A percentile compares a stretch with the other conserved stretches of the same genome.
phyloP scores from a whole-genome alignment of 371 early-diverging fungal genomes.

The Lichtheimia corymbifera region DNA sequence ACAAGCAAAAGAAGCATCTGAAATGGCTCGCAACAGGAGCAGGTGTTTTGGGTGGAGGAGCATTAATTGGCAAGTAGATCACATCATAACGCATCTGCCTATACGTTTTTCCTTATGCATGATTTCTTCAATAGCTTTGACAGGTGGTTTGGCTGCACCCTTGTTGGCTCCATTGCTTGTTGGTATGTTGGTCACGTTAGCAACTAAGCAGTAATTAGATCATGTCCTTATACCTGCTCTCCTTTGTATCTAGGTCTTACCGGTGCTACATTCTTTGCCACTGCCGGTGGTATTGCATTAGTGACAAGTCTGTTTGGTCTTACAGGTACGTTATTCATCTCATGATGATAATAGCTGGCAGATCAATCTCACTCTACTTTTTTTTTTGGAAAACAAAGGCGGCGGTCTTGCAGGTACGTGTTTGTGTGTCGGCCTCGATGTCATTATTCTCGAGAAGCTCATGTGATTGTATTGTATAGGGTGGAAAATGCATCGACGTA shows the following conservation, averaged over 20 bases:
- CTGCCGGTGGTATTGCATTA: constrained; percentile 62
- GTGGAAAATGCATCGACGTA: constrained; percentile 56
- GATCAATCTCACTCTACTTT: not conserved
- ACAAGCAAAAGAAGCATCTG: constrained; percentile 51
- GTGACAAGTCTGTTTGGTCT: constrained; percentile 68
- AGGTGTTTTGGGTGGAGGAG: constrained; percentile 63
- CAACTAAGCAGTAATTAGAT: not conserved
- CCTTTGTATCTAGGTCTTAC: constrained; percentile 46
- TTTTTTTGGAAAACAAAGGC: constrained; percentile 23
- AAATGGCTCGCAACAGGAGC: constrained; percentile 64
- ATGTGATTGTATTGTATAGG: constrained; percentile 15
- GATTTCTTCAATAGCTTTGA: constrained; percentile 37
- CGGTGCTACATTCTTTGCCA: constrained; percentile 61
- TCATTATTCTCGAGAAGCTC: not conserved
- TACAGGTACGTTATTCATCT: constrained; percentile 27
- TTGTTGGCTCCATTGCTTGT: constrained; percentile 59
- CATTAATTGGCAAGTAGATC: constrained; percentile 53
- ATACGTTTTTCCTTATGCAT: not conserved
- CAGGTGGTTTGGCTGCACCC: constrained; percentile 72
- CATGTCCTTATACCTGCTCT: not conserved
- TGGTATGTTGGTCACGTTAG: constrained; percentile 12
- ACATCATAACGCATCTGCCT: not conserved
- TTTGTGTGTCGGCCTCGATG: not conserved
- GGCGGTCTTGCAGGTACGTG: constrained; percentile 61
- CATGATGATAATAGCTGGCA: no score